These are phyloP conservation scores for Yarrowia phangngaensis DNA, from an alignment of 805 yeast genomes.

Conservation along the genomic window DNA sequence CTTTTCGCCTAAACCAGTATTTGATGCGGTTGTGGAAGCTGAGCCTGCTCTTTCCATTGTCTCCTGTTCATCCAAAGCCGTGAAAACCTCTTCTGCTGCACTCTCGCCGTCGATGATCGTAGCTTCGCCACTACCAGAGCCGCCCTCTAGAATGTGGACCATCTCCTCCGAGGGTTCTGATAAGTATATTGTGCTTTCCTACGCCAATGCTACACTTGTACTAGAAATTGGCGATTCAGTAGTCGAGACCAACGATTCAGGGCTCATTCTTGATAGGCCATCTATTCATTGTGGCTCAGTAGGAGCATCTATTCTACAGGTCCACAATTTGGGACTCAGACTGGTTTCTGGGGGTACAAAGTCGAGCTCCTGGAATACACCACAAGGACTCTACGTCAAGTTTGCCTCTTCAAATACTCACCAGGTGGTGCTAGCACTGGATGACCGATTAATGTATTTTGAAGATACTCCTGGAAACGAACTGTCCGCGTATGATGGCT, in stretches of 20 bases:
- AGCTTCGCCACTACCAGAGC: constrained; percentile 68
- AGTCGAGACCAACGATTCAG: constrained; percentile 67
- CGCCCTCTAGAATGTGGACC: constrained; percentile 62
- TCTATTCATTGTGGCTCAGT: constrained; percentile 70
- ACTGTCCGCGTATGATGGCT: constrained; percentile 65
- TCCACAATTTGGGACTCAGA: constrained; percentile 65
- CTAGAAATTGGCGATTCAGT: constrained; percentile 75
- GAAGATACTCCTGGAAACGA: constrained; percentile 66
- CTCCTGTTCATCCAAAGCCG: not conserved
- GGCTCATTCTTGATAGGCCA: constrained; percentile 51
- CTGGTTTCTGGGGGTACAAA: constrained; percentile 48
- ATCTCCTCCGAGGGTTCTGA: constrained; percentile 48
- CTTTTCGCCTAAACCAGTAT: constrained; percentile 4
- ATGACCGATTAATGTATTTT: constrained; percentile 74
- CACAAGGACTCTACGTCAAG: constrained; percentile 64
- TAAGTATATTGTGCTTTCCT: constrained; percentile 61
- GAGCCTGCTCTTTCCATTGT: constrained; percentile 24
- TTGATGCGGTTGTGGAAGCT: constrained; percentile 53
- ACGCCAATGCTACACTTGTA: constrained; percentile 64
- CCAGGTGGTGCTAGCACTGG: constrained; percentile 68
- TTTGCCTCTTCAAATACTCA: constrained; percentile 58
- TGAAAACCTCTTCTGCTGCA: constrained; percentile 37
- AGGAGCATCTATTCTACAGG: constrained; percentile 63
- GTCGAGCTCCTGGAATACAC: constrained; percentile 74
- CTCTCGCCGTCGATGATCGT: constrained; percentile 54